A percentile compares a stretch with the other conserved stretches of the same genome.
Conservation (phyloP, 2,329 filamentous ascomycete genomes). For the Exophiala oligosperma region DNA sequence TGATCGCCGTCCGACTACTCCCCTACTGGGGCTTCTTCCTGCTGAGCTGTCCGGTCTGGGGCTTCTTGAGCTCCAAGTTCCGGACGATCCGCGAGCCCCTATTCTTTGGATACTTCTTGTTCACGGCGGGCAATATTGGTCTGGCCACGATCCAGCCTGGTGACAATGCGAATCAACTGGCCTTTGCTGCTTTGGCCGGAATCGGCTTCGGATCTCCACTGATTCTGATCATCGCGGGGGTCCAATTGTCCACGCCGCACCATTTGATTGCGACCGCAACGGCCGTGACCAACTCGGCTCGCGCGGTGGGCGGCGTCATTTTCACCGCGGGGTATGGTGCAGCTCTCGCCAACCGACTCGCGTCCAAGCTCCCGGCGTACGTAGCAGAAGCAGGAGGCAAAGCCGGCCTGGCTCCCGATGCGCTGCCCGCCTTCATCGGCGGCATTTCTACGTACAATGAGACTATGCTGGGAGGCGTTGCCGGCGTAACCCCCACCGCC, state of each 20-base stretch:
- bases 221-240: constrained; percentile 4
- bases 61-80: not conserved
- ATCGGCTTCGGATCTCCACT: constrained; percentile 8
- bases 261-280: constrained; percentile 13
- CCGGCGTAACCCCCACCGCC: no score
- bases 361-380: no score
- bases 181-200: constrained; percentile 5
- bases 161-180: not conserved
- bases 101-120: constrained; percentile 1
- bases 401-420: no score
- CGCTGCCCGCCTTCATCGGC: no score
- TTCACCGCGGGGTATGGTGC: constrained; percentile 7
- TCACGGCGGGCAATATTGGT: constrained; percentile 2
- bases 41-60: not conserved
- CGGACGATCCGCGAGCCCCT: constrained; percentile 7
- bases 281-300: constrained; percentile 4
- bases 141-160: constrained; percentile 10
- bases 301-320: not conserved
- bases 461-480: no score
- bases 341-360: not conserved
- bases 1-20: constrained; percentile 1
- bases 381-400: no score
- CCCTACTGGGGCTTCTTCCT: not conserved
- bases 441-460: no score
- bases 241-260: constrained; percentile 11